A percentile compares a stretch with the other conserved stretches of the same genome.
These are phyloP conservation scores for Parsonsia alboflavescens DNA, from an alignment of 257 asterid genomes.

Conservation along the genomic window DNA sequence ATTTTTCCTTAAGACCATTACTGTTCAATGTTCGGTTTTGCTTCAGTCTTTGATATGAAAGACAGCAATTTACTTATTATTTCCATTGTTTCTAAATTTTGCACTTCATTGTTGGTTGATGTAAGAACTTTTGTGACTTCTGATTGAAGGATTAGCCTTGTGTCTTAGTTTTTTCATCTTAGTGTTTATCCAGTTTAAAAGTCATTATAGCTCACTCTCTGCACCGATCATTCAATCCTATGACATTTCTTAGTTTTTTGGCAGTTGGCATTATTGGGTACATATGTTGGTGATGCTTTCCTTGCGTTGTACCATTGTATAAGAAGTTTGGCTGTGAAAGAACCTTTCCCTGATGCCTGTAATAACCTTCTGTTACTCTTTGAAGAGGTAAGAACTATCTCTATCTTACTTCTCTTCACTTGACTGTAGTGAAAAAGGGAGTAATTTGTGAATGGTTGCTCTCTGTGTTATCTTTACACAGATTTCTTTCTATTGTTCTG, in stretches of 20 bases:
- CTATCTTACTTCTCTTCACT: neutral
- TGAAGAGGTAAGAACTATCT: conserved; percentile 56
- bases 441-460: no score
- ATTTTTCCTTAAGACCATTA: neutral
- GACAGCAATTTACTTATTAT: neutral
- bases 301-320: conserved; percentile 84
- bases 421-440: neutral
- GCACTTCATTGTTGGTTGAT: neutral
- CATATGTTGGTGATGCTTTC: conserved; percentile 65
- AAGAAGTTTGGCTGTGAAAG: conserved; percentile 82
- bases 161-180: neutral
- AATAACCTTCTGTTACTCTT: conserved; percentile 71
- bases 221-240: neutral
- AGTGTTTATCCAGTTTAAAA: neutral
- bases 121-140: neutral
- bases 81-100: neutral
- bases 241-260: conserved; percentile 12
- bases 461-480: neutral
- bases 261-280: conserved; percentile 87
- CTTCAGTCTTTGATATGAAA: neutral
- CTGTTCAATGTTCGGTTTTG: neutral
- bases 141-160: neutral
- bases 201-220: neutral
- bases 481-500: neutral
- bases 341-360: conserved; percentile 96